Percentiles rank a stretch among this genome's conserved stretches.
Evolutionary conservation across 75 land plant genomes (phyloP).

Genomic region (Sequoia sempervirens): DNA sequence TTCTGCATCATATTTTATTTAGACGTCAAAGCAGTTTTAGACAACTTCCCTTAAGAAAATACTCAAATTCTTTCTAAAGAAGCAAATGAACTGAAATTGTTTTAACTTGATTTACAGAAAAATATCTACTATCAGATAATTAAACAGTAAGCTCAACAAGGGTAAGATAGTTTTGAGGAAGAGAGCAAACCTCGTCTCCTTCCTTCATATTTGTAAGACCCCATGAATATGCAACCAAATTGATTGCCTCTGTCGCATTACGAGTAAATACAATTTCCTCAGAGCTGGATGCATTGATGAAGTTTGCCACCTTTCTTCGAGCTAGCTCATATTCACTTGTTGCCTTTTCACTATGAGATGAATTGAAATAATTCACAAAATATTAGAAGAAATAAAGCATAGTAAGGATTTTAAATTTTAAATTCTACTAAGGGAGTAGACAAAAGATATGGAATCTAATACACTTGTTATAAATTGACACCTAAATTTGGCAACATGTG

Average conservation of each 20-base stretch:
- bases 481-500: neutral
- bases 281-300: constrained; percentile 73
- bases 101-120: neutral
- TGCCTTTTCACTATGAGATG: constrained; percentile 62
- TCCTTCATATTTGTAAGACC: constrained; percentile 57
- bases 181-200: constrained; percentile 74
- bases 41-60: neutral
- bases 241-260: constrained; percentile 96
- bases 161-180: neutral
- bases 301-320: constrained; percentile 74
- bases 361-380: neutral
- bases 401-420: neutral
- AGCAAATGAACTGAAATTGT: neutral
- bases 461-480: neutral
- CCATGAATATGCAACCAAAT: constrained; percentile 88
- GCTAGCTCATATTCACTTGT: constrained; percentile 82
- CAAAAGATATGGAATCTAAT: neutral
- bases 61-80: neutral
- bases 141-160: neutral
- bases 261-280: constrained; percentile 80
- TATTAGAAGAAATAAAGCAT: neutral
- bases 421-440: neutral
- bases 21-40: neutral
- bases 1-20: neutral
- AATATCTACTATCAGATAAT: neutral